These are phyloP conservation scores for Sporobolomyces pararoseus DNA, from an alignment of 768 basidiomycete genomes.

Conservation along the genomic window DNA sequence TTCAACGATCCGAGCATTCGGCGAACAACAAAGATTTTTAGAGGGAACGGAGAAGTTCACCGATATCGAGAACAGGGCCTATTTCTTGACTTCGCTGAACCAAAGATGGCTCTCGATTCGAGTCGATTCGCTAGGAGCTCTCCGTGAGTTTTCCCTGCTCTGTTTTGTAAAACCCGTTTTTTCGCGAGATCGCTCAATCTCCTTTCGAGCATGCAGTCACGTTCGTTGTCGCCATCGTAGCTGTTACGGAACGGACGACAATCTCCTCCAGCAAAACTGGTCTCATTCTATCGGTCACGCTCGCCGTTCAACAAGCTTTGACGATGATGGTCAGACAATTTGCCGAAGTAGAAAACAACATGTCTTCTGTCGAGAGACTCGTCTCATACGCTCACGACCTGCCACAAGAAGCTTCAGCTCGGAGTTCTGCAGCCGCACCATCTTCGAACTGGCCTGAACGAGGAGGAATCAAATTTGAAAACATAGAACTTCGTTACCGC, in stretches of 20 bases:
- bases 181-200: too few relatives aligned
- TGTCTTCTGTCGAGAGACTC: slow-evolving; percentile 66
- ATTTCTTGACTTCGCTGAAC: slow-evolving; percentile 78
- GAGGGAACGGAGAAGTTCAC: slow-evolving; percentile 68
- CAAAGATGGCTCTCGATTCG: slow-evolving; percentile 56
- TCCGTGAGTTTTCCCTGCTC: background rate
- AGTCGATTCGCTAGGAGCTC: slow-evolving; percentile 13
- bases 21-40: slow-evolving; percentile 66
- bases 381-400: slow-evolving; percentile 70
- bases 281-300: slow-evolving; percentile 7
- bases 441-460: slow-evolving; percentile 46
- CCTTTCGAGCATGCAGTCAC: slow-evolving; percentile 20
- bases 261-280: slow-evolving; percentile 23
- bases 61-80: slow-evolving; percentile 82
- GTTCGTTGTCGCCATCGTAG: slow-evolving; percentile 32
- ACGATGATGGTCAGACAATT: slow-evolving; percentile 44
- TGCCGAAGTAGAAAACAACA: slow-evolving; percentile 82
- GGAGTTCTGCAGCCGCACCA: slow-evolving; percentile 60
- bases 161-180: background rate
- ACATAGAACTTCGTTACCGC: slow-evolving; percentile 71
- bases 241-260: slow-evolving; percentile 21
- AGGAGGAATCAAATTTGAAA: slow-evolving; percentile 12
- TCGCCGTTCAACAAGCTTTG: slow-evolving; percentile 1
- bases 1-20: slow-evolving; percentile 68
- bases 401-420: slow-evolving; percentile 61